Evolutionary conservation across 441 rosid genomes (phyloP).

Genomic region (Gossypium lobatum): DNA sequence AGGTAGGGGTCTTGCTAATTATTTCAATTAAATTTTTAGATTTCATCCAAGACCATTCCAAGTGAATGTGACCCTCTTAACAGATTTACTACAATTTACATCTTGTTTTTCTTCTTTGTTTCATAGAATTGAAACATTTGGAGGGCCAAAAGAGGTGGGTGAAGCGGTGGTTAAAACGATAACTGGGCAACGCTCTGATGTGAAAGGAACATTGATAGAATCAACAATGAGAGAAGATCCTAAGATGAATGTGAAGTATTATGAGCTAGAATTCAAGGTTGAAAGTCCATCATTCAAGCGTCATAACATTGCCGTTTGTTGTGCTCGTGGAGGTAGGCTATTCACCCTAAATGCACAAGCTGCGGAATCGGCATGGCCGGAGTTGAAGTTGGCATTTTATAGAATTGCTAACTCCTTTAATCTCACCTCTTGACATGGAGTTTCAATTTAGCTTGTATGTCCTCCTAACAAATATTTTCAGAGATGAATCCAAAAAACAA

Average conservation of each 20-base stretch:
- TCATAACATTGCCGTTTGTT: conserved; percentile 69
- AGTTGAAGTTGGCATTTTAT: conserved; percentile 35
- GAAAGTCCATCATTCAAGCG: conserved; percentile 57
- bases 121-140: conserved; percentile 68
- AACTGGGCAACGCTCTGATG: conserved; percentile 37
- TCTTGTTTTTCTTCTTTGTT: background rate
- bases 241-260: conserved; percentile 41
- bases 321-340: conserved; percentile 45
- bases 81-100: background rate
- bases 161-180: conserved; percentile 54
- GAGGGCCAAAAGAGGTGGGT: conserved; percentile 72
- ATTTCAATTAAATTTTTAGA: too few species aligned
- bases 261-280: conserved; percentile 64
- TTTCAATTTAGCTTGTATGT: background rate
- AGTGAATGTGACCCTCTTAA: background rate
- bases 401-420: conserved; percentile 52
- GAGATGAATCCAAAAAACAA: too few species aligned
- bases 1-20: too few species aligned
- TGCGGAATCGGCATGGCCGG: conserved; percentile 69
- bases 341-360: conserved; percentile 74
- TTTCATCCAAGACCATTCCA: too few species aligned
- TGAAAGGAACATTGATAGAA: conserved; percentile 53
- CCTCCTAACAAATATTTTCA: background rate
- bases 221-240: conserved; percentile 52
- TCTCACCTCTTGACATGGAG: conserved; percentile 34